Percentiles rank a stretch among this genome's conserved stretches.
phyloP scores from a whole-genome alignment of 163 green algal genomes.

The Prototheca cutis region DNA sequence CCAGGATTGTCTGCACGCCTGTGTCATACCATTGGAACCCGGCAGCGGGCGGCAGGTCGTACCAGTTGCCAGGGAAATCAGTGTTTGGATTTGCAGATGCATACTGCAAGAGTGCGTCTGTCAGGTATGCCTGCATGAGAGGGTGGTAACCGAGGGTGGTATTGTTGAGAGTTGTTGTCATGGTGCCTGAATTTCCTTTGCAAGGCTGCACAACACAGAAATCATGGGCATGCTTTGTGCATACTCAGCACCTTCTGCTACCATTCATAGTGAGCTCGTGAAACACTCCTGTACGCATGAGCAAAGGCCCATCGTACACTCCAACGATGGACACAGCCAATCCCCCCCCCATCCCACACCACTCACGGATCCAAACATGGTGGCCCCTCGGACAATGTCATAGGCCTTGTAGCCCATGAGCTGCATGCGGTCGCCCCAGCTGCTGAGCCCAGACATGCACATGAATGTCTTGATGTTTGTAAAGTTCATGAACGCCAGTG shows the following conservation, averaged over 20 bases:
- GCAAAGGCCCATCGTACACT: no score
- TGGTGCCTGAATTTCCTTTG: no score
- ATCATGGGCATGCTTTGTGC: no score
- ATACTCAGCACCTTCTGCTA: no score
- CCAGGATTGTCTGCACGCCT: conserved; percentile 38
- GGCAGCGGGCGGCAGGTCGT: conserved; percentile 30
- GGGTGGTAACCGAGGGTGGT: no score
- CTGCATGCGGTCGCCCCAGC: conserved; percentile 32
- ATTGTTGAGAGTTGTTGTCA: no score
- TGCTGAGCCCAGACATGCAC: conserved; percentile 32
- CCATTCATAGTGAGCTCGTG: no score
- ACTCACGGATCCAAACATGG: conserved; percentile 41
- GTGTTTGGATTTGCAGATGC: conserved; percentile 11
- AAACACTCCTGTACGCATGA: no score
- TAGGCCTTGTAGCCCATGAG: conserved; percentile 30
- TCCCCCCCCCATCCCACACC: no score
- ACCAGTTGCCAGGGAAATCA: conserved; percentile 27
- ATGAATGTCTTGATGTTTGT: conserved; percentile 37
- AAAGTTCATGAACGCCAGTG: conserved; percentile 11
- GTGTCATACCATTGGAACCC: conserved; percentile 61
- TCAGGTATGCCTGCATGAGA: conserved; percentile 11
- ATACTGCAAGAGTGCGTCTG: conserved; percentile 13
- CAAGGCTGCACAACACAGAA: no score
- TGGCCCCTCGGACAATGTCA: conserved; percentile 38
- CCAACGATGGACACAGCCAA: no score